These are phyloP conservation scores for Chlorella sp. DNA, from an alignment of 139 green algal genomes.

Conservation along the genomic window DNA sequence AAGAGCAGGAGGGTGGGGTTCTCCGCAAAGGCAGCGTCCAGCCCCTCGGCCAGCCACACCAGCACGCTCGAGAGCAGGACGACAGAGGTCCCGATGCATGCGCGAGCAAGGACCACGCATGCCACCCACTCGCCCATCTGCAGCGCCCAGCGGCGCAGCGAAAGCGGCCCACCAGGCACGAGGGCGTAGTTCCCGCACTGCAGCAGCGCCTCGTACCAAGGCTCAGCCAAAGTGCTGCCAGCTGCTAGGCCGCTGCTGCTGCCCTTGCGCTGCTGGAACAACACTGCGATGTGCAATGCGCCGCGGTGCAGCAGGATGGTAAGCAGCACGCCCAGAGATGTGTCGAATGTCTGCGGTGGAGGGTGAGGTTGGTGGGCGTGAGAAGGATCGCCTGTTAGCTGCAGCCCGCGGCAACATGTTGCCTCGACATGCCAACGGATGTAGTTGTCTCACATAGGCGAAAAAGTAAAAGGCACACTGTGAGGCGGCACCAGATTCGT, in stretches of 20 bases:
- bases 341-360: too few species aligned
- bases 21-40: slow-evolving; percentile 51
- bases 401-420: slow-evolving; percentile 58
- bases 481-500: too few species aligned
- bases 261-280: too few species aligned
- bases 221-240: background rate
- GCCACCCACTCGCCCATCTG: slow-evolving; percentile 59
- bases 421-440: background rate
- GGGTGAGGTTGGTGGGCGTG: too few species aligned
- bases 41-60: background rate
- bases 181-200: slow-evolving; percentile 55
- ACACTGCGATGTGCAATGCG: too few species aligned
- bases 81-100: slow-evolving; percentile 35
- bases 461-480: slow-evolving; percentile 62
- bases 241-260: too few species aligned
- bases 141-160: slow-evolving; percentile 29
- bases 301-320: slow-evolving; percentile 56
- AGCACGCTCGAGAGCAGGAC: slow-evolving; percentile 10
- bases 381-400: too few species aligned
- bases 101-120: slow-evolving; percentile 39
- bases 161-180: slow-evolving; percentile 42
- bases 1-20: slow-evolving; percentile 51
- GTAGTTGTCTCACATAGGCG: too few species aligned
- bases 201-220: slow-evolving; percentile 27
- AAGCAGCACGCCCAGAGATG: slow-evolving; percentile 52